These are phyloP conservation scores for Amanita muscaria DNA, from an alignment of 768 basidiomycete genomes.

Conservation along the genomic window DNA sequence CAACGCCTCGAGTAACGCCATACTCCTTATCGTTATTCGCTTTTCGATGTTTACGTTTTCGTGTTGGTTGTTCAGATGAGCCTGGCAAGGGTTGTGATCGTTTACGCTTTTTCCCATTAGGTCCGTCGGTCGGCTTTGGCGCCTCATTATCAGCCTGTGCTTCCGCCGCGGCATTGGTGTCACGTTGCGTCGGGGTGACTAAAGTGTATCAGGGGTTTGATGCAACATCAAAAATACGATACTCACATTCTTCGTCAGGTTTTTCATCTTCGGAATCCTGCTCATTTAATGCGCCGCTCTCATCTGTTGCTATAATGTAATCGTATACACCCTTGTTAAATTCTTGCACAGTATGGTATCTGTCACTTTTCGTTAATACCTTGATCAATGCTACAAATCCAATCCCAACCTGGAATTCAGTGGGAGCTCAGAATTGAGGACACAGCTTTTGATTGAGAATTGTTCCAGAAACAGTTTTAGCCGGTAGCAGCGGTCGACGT, in stretches of 20 bases:
- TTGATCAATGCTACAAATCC: neutral
- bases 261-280: slow-evolving; percentile 31
- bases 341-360: slow-evolving; percentile 95
- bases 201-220: neutral
- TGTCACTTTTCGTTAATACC: slow-evolving; percentile 18
- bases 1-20: slow-evolving; percentile 91
- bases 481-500: slow-evolving; percentile 89
- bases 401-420: slow-evolving; percentile 71
- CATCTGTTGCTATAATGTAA: slow-evolving; percentile 97
- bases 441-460: slow-evolving; percentile 93
- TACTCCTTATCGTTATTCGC: slow-evolving; percentile 62
- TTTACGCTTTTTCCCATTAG: slow-evolving; percentile 46
- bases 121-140: slow-evolving; percentile 12
- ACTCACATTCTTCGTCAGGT: slow-evolving; percentile 21
- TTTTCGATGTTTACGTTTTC: slow-evolving; percentile 45
- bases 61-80: slow-evolving; percentile 29
- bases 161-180: slow-evolving; percentile 16
- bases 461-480: slow-evolving; percentile 98
- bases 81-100: slow-evolving; percentile 32
- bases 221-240: neutral
- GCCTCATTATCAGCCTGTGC: slow-evolving; percentile 15
- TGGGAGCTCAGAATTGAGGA: slow-evolving; percentile 92
- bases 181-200: slow-evolving; percentile 53
- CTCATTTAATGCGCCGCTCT: slow-evolving; percentile 52
- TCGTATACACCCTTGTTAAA: slow-evolving; percentile 99